phyloP scores from a whole-genome alignment of 805 yeast species.

The Spathaspora girioi region DNA sequence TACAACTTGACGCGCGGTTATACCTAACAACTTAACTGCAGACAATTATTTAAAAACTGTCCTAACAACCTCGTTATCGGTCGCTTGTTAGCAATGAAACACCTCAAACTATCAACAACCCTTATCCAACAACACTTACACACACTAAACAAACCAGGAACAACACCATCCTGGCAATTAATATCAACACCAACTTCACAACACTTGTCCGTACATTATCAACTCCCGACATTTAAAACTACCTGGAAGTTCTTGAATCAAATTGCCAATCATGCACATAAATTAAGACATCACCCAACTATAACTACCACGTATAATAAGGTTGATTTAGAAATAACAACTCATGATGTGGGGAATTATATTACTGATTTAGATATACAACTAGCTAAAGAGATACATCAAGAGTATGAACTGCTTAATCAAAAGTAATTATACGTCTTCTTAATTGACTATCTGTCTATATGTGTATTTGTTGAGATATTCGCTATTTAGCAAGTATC shows the following conservation, averaged over 20 bases:
- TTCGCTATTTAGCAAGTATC: too few relatives aligned
- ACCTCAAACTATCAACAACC: neutral
- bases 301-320: constrained; percentile 60
- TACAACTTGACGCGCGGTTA: too few relatives aligned
- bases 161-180: constrained; percentile 2
- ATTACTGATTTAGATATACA: constrained; percentile 54
- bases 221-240: constrained; percentile 40
- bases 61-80: too few relatives aligned
- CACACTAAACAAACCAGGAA: neutral
- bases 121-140: constrained; percentile 1
- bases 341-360: constrained; percentile 58
- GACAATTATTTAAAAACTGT: too few relatives aligned
- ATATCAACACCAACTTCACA: neutral
- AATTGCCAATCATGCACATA: constrained; percentile 47
- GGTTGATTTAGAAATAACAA: constrained; percentile 52
- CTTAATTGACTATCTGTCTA: constrained; percentile 3
- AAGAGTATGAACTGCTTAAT: constrained; percentile 3
- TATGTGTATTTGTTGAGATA: too few relatives aligned
- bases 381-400: constrained; percentile 44
- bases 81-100: too few relatives aligned
- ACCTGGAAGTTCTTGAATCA: constrained; percentile 67
- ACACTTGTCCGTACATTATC: constrained; percentile 13
- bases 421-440: constrained; percentile 3
- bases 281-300: constrained; percentile 59
- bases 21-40: too few relatives aligned